These are phyloP conservation scores for Jaapia argillacea DNA, from an alignment of 768 basidiomycete species.

Conservation along the genomic window DNA sequence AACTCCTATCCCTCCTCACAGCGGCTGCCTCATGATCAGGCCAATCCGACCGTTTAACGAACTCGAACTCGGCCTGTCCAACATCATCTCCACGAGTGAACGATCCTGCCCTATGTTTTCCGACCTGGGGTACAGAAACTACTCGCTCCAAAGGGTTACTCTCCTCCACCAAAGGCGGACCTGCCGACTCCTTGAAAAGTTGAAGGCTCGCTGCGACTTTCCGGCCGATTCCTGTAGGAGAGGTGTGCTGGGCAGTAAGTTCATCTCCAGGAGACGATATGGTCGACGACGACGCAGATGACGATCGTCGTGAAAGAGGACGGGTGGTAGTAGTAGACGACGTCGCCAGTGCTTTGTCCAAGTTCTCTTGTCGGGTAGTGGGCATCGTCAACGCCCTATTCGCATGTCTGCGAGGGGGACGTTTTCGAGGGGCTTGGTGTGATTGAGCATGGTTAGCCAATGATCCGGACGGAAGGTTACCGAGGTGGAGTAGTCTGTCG, in stretches of 20 bases:
- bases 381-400: conserved; percentile 24
- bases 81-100: conserved; percentile 40
- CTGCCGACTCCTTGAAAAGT: conserved; percentile 69
- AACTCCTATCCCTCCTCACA: conserved; percentile 58
- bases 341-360: conserved; percentile 1
- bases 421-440: conserved; percentile 15
- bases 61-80: conserved; percentile 63
- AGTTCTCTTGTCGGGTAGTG: conserved; percentile 15
- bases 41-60: conserved; percentile 81
- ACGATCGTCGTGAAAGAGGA: conserved; percentile 4
- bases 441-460: not conserved
- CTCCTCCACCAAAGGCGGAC: conserved; percentile 23
- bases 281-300: conserved; percentile 9
- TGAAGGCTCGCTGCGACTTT: conserved; percentile 79
- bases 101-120: conserved; percentile 22
- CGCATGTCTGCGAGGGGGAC: conserved; percentile 11
- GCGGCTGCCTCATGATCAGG: conserved; percentile 70
- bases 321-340: not conserved
- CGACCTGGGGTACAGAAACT: conserved; percentile 14
- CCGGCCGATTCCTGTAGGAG: conserved; percentile 49
- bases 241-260: conserved; percentile 6
- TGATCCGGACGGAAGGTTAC: not conserved
- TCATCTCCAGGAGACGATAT: conserved; percentile 7
- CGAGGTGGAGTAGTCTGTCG: not conserved
- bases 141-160: conserved; percentile 17